Conservation (phyloP, 1,139 yeast species). For the Yamadazyma trypodendri region DNA sequence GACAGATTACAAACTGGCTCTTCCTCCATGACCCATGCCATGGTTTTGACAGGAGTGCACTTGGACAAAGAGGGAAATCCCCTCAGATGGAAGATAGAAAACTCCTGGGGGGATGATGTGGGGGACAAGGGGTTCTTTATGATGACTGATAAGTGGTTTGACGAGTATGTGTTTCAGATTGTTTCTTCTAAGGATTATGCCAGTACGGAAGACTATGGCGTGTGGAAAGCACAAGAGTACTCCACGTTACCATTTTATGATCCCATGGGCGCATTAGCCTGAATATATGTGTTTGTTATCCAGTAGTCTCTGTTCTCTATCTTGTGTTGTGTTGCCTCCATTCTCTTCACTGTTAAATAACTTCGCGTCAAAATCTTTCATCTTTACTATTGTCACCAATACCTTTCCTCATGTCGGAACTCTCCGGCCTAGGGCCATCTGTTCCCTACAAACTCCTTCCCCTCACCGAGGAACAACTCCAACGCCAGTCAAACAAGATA, state of each 20-base stretch:
- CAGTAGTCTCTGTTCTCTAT: too few relatives aligned
- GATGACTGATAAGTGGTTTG: slow-evolving; percentile 82
- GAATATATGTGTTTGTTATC: slow-evolving; percentile 1
- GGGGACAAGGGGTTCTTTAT: slow-evolving; percentile 76
- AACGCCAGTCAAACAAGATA: slow-evolving; percentile 4
- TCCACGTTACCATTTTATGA: slow-evolving; percentile 73
- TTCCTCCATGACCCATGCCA: slow-evolving; percentile 81
- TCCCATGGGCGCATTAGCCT: slow-evolving; percentile 85
- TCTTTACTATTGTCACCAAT: too few relatives aligned
- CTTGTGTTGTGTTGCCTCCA: too few relatives aligned
- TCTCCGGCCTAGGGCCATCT: neutral
- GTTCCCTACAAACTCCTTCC: slow-evolving; percentile 4
- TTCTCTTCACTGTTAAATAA: too few relatives aligned
- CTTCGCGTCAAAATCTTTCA: slow-evolving; percentile 2
- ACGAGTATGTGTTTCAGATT: slow-evolving; percentile 80
- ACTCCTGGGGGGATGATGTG: slow-evolving; percentile 79
- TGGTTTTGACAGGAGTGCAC: slow-evolving; percentile 77
- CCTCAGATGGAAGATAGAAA: slow-evolving; percentile 77
- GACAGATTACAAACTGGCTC: slow-evolving; percentile 56
- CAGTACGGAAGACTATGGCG: slow-evolving; percentile 39
- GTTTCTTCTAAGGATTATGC: slow-evolving; percentile 62
- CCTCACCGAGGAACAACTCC: slow-evolving; percentile 2
- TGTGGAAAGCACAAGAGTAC: slow-evolving; percentile 53
- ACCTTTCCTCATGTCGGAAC: neutral
- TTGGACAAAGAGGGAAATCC: slow-evolving; percentile 46